Evolutionary conservation across 1,284 basidiomycete species (phyloP).

Genomic region (Moniliella sp.): DNA sequence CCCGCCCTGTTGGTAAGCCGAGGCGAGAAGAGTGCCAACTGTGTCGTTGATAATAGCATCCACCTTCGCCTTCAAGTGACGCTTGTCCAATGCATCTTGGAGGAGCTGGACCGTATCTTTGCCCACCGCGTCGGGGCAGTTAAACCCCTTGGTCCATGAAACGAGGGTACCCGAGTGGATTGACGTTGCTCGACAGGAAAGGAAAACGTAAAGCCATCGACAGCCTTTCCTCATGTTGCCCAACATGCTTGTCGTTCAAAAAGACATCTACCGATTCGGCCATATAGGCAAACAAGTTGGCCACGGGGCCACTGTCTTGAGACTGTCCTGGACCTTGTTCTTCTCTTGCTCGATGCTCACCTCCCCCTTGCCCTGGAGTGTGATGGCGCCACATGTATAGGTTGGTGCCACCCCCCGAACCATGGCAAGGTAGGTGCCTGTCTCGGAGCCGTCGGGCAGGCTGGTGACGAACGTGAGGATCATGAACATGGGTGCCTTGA

Average conservation of each 20-base stretch:
- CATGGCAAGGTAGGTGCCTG: slow-evolving; percentile 25
- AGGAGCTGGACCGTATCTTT: slow-evolving; percentile 74
- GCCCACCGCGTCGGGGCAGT: slow-evolving; percentile 47
- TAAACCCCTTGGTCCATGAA: slow-evolving; percentile 34
- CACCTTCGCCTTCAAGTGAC: slow-evolving; percentile 78
- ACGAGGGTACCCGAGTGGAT: slow-evolving; percentile 63
- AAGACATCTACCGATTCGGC: slow-evolving; percentile 86
- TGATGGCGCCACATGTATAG: too few species aligned
- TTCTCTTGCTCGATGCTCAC: slow-evolving; percentile 49
- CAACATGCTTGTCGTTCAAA: slow-evolving; percentile 47
- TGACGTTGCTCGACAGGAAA: slow-evolving; percentile 73
- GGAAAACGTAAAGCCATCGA: slow-evolving; percentile 52
- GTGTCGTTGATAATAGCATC: slow-evolving; percentile 85
- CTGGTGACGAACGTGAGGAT: too few species aligned
- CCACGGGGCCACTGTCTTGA: slow-evolving; percentile 19
- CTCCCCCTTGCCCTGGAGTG: slow-evolving; percentile 63
- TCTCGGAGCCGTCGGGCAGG: slow-evolving; percentile 19
- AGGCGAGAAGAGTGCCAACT: slow-evolving; percentile 73
- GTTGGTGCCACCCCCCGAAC: slow-evolving; percentile 27
- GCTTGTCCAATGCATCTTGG: slow-evolving; percentile 76
- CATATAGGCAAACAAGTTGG: slow-evolving; percentile 48
- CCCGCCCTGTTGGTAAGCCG: slow-evolving; percentile 71
- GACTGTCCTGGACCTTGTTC: slow-evolving; percentile 24
- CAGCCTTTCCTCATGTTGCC: slow-evolving; percentile 15
- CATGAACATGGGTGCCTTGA: too few species aligned